phyloP scores from a whole-genome alignment of 192 early-diverging fungal species.

The Jimgerdemannia flammicorona region DNA sequence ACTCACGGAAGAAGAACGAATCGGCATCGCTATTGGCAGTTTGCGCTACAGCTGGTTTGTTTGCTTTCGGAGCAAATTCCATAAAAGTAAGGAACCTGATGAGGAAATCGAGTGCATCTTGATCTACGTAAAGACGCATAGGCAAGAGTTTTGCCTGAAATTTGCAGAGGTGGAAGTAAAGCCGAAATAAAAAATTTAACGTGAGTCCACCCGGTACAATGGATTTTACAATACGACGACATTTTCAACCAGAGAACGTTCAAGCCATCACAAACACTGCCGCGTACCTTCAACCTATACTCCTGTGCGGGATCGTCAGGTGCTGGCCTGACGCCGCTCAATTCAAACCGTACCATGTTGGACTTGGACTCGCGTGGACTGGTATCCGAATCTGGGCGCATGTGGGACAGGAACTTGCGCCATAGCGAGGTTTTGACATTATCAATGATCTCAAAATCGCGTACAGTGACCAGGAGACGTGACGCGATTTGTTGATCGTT shows the following conservation, averaged over 20 bases:
- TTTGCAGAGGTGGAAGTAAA: conserved; percentile 11
- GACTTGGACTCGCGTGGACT: conserved; percentile 57
- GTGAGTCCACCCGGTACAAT: not conserved
- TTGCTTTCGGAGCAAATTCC: not conserved
- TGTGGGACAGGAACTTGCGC: conserved; percentile 73
- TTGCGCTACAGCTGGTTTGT: not conserved
- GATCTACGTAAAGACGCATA: conserved; percentile 86
- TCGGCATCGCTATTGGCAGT: conserved; percentile 11
- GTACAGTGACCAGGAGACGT: conserved; percentile 44
- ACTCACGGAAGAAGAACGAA: conserved; percentile 52
- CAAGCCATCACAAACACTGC: not conserved
- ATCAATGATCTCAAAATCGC: conserved; percentile 75
- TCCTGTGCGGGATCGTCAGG: conserved; percentile 51
- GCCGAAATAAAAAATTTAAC: not conserved
- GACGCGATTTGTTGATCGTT: conserved; percentile 37
- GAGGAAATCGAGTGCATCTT: conserved; percentile 86
- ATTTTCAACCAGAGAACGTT: not conserved
- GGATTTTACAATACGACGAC: no score
- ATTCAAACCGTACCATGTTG: conserved; percentile 60
- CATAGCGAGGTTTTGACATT: conserved; percentile 69
- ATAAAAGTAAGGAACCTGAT: conserved; percentile 73
- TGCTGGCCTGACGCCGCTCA: conserved; percentile 56
- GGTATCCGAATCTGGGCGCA: conserved; percentile 48
- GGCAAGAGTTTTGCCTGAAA: conserved; percentile 68
- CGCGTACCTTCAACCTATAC: conserved; percentile 50